Base-by-base conservation (phyloP, 208 protist species). In the Polymyxa betae region DNA sequence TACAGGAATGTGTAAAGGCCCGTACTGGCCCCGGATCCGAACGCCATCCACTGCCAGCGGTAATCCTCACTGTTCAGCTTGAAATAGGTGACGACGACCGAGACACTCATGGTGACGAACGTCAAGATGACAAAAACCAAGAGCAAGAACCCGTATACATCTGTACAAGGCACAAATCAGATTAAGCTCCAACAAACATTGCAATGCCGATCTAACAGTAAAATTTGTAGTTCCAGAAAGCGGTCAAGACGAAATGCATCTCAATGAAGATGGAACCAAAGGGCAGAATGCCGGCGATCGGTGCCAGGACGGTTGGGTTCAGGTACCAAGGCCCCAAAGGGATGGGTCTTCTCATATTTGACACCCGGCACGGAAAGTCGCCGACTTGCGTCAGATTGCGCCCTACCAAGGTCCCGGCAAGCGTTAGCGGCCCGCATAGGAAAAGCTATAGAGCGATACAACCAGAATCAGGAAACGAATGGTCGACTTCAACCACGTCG, bases 161-260 rank as follows among this genome's bases (percentile, higher is more conserved):
- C 72, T 82, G 72, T 5, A 40, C 72, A 43, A 45, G 16, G 72
- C 16, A 40, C 72, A 43, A 45, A 5, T 29, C 5, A 60, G 49
- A 60, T 29, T 60, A 24, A 60, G 49, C 5, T 29, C 49, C 5
- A 60, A 60, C 5, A 60, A 29, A 60, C 24, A 29, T 60, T 5
- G 5, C 5, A 24, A 60, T 40, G 5, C 5, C 72, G n/a, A 5
- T 40, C 72, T 82, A 38, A 82, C 72, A 98, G 92, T 98, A 98
- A 44, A 97, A 94, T 91, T 98, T 98, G 94, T 98, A 98, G n/a
- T 97, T 94, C 97, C 97, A 99, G 41, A 98, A 95, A 0, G 95
- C 97, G 24, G 94, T 96, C 90, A 98, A 97, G 16, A 98, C 93
- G 77, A 98, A 98, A 77, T 91, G 87, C 90, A 90, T 90, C 90